Percentiles rank a stretch among this genome's conserved stretches.
Conservation (phyloP, 2,329 filamentous ascomycete species). For the Neonectria sp. region DNA sequence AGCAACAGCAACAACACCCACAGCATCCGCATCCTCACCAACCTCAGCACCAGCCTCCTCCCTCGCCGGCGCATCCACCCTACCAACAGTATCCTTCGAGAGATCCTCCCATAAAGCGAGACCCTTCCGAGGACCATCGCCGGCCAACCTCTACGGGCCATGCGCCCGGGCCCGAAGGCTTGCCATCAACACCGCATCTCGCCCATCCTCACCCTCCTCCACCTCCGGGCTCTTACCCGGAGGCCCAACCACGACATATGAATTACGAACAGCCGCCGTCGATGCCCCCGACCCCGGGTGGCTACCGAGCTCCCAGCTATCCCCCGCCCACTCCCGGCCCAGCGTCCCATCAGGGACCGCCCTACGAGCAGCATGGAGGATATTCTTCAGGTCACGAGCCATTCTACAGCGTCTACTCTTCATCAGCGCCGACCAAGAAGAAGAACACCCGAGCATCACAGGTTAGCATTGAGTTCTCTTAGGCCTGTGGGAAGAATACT, state of each 20-base stretch:
- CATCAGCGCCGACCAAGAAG: constrained; percentile 64
- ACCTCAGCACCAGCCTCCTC: constrained; percentile 50
- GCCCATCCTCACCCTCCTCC: constrained; percentile 50
- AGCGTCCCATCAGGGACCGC: constrained; percentile 52
- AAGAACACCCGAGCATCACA: constrained; percentile 78
- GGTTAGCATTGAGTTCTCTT: constrained; percentile 53
- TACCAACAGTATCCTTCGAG: constrained; percentile 63
- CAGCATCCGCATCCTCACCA: constrained; percentile 38
- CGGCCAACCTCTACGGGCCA: constrained; percentile 68
- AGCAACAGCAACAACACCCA: constrained; percentile 4
- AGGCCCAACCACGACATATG: constrained; percentile 67
- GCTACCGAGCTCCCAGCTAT: constrained; percentile 59
- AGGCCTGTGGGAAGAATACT: constrained; percentile 14
- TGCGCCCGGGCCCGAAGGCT: constrained; percentile 54
- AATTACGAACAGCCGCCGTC: constrained; percentile 65
- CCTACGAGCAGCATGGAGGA: constrained; percentile 55
- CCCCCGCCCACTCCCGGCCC: constrained; percentile 60
- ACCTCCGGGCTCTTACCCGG: constrained; percentile 56
- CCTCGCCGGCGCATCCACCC: constrained; percentile 61
- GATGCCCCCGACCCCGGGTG: constrained; percentile 61
- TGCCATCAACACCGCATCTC: constrained; percentile 52
- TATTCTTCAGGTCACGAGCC: constrained; percentile 54
- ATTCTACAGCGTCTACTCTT: constrained; percentile 60
- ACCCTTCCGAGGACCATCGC: constrained; percentile 66
- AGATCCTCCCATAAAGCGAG: constrained; percentile 71